These are phyloP conservation scores for Hymenoscyphus fructigenus DNA, from an alignment of 2,329 filamentous ascomycete genomes.

Conservation along the genomic window DNA sequence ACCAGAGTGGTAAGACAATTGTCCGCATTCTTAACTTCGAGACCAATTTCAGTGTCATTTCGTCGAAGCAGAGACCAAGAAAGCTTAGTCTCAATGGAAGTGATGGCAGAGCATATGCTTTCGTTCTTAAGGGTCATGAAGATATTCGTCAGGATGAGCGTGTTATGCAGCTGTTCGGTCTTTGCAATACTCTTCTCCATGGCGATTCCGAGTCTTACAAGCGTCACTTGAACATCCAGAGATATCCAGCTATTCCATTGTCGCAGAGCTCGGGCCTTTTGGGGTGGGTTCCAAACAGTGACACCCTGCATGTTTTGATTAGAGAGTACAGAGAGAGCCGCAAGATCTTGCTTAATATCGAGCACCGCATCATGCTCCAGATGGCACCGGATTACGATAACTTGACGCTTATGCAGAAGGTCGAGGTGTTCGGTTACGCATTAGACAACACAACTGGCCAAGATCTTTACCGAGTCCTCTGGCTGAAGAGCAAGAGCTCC, in stretches of 20 bases:
- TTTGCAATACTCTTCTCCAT: constrained; percentile 91
- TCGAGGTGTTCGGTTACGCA: constrained; percentile 98
- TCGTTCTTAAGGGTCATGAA: constrained; percentile 96
- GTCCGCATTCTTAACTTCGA: constrained; percentile 89
- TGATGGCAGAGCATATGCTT: constrained; percentile 84
- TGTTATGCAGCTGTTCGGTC: constrained; percentile 98
- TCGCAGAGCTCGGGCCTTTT: constrained; percentile 95
- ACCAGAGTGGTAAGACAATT: constrained; percentile 74
- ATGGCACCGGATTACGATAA: constrained; percentile 99
- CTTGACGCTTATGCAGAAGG: constrained; percentile 98
- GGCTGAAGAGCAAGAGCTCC: constrained; percentile 98
- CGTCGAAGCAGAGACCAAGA: constrained; percentile 92
- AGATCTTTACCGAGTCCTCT: constrained; percentile 94
- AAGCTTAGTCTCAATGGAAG: constrained; percentile 87
- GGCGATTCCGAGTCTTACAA: constrained; percentile 97
- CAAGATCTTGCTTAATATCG: constrained; percentile 97
- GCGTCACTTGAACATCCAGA: constrained; percentile 92
- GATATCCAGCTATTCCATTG: constrained; percentile 93
- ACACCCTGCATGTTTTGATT: constrained; percentile 95
- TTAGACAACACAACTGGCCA: constrained; percentile 99
- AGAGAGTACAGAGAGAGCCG: constrained; percentile 95
- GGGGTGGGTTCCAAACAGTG: constrained; percentile 96
- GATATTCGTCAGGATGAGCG: constrained; percentile 98
- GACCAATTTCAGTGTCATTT: constrained; percentile 85
- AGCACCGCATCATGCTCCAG: constrained; percentile 99